Evolutionary conservation across 192 early-diverging fungal genomes (phyloP), one percentile per base, ranked within the genome.

Genomic region (Coemansia pectinata): DNA sequence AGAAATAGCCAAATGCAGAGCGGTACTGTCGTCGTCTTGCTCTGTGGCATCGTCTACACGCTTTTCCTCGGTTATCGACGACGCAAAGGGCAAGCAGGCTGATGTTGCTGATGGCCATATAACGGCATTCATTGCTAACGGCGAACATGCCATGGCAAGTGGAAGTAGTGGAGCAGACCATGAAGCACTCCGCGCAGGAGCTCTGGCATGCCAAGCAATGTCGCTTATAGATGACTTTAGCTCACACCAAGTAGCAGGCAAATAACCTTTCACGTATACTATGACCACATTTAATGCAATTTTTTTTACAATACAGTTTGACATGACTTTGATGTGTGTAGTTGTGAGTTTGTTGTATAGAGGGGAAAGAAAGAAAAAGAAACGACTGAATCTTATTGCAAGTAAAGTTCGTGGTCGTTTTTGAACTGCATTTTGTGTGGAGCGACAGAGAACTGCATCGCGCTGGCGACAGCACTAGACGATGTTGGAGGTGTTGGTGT

Each of bases 371-470:
- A 55, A 29, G 7, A n/a, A 34, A 58, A 33, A 31, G 27, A 15
- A 23, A 33, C 15, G 41, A 38, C 38, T 10, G 12, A 12, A 9
- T 1, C 55, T 50, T 34, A 73, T 29, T 78, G 69, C 80, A 83
- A 70, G 55, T 77, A 77, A 53, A 77, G 60, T 39, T 83, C 80
- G 31, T 71, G 60, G 50, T 83, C 75, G 19, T 62, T 60, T 61
- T 77, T 83, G 69, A 83, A 74, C 65, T 83, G 80, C 21, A 83
- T 58, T 38, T 77, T 82, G 50, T 82, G 70, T 45, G 79, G 79
- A 33, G 74, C 74, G 29, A 74, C 71, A 33, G 79, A 70, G 36
- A 74, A 74, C 40, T 77, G 74, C 65, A 82, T 58, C 34, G 67
- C 71, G 25, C 58, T 67, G 21, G 65, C 3, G 23, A 82, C 48